phyloP scores from a whole-genome alignment of 768 basidiomycete genomes.

The Lanmaoa pseudosensibilis region DNA sequence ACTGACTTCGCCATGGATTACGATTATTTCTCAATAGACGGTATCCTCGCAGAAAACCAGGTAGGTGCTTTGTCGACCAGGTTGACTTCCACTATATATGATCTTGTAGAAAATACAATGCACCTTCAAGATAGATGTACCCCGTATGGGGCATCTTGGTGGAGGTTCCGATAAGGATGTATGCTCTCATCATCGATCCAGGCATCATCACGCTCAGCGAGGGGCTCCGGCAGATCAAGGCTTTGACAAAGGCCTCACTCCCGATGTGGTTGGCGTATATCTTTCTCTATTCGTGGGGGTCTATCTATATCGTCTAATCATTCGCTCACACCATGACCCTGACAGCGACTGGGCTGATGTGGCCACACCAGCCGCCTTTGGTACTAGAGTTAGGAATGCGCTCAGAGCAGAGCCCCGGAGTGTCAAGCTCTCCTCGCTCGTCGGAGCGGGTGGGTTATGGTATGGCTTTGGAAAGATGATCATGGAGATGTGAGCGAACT shows the following conservation, averaged over 20 bases:
- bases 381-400: conserved; percentile 75
- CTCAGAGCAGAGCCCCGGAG: conserved; percentile 86
- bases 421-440: conserved; percentile 78
- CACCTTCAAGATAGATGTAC: conserved; percentile 83
- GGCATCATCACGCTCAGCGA: conserved; percentile 8
- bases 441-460: conserved; percentile 88
- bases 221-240: conserved; percentile 58
- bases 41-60: conserved; percentile 91
- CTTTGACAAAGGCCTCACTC: conserved; percentile 72
- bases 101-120: conserved; percentile 81
- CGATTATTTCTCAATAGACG: conserved; percentile 90
- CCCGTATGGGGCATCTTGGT: conserved; percentile 85
- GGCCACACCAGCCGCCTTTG: conserved; percentile 77
- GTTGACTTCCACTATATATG: neutral
- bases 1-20: conserved; percentile 60
- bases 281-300: conserved; percentile 72
- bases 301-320: neutral
- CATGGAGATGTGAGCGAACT: conserved; percentile 66
- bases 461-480: conserved; percentile 89
- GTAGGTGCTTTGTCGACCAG: conserved; percentile 35
- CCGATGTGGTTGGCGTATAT: conserved; percentile 93
- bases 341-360: conserved; percentile 87
- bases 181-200: conserved; percentile 29
- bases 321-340: conserved; percentile 1
- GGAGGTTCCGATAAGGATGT: conserved; percentile 85